Conservation (phyloP, 2,329 filamentous ascomycete genomes). For the Sclerotinia subarctica region DNA sequence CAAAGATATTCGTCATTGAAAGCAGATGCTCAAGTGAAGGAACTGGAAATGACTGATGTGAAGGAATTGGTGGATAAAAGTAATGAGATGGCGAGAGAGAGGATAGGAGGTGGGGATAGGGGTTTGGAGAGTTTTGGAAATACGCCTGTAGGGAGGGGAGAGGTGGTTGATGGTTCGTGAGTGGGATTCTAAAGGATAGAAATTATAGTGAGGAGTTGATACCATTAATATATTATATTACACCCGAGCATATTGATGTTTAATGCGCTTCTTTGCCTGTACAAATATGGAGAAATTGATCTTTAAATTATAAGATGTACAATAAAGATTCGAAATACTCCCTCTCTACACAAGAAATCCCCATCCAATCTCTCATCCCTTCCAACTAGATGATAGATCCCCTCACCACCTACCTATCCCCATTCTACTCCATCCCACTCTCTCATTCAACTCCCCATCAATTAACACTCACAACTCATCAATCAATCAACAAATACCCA, state of each 20-base stretch:
- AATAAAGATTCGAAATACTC: background rate
- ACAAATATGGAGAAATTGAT: background rate
- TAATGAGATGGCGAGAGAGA: slow-evolving; percentile 20
- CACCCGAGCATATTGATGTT: background rate
- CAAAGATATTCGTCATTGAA: slow-evolving; percentile 63
- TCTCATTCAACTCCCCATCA: too few species aligned
- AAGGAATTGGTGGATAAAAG: slow-evolving; percentile 23
- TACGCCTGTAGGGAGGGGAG: slow-evolving; percentile 37
- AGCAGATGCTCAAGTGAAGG: slow-evolving; percentile 42
- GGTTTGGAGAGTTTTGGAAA: slow-evolving; percentile 43
- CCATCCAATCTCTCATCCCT: background rate
- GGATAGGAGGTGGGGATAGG: slow-evolving; percentile 30
- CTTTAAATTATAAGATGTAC: background rate
- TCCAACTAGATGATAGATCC: too few species aligned
- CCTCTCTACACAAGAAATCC: background rate
- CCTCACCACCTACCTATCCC: background rate
- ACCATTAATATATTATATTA: background rate
- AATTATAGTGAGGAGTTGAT: background rate
- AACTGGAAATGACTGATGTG: slow-evolving; percentile 27
- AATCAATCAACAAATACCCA: too few species aligned
- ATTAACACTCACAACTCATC: too few species aligned
- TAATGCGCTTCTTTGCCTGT: background rate
- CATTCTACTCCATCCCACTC: too few species aligned
- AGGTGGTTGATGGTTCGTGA: slow-evolving; percentile 32
- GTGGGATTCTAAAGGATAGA: background rate